Conservation (phyloP, 768 basidiomycete genomes). For the Tylopilus intermedius region DNA sequence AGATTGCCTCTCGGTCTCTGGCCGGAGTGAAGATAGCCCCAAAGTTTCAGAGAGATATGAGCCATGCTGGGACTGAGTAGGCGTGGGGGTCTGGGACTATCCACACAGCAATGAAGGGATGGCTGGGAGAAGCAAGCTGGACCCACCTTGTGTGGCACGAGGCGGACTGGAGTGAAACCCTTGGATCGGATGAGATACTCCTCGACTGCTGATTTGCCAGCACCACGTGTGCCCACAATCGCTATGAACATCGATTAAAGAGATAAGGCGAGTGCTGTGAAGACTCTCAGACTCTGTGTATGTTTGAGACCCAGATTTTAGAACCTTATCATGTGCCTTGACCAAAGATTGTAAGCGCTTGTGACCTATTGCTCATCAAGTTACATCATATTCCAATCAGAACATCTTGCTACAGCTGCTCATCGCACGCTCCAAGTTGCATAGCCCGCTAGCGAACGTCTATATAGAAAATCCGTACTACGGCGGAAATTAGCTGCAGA, state of each 20-base stretch:
- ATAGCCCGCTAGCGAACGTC: neutral
- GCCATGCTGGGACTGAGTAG: neutral
- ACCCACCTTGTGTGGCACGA: slow-evolving; percentile 26
- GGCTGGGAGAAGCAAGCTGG: neutral
- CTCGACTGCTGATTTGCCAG: slow-evolving; percentile 58
- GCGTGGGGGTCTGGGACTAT: slow-evolving; percentile 8
- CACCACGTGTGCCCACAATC: slow-evolving; percentile 56
- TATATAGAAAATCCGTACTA: neutral
- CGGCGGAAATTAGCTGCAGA: neutral
- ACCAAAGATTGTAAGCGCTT: neutral
- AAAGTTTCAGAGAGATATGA: neutral
- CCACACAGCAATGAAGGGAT: neutral
- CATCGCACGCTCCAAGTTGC: neutral
- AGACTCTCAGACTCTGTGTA: neutral
- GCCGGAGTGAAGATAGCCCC: neutral
- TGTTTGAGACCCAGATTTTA: too few relatives aligned
- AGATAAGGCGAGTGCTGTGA: neutral
- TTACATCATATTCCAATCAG: neutral
- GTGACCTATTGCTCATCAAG: too few relatives aligned
- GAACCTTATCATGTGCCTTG: neutral
- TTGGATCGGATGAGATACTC: slow-evolving; percentile 52
- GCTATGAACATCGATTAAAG: slow-evolving; percentile 51
- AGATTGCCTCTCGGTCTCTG: slow-evolving; percentile 8
- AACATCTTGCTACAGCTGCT: neutral
- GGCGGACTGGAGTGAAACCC: slow-evolving; percentile 50